Evolutionary conservation across 75 land plant species (phyloP).

Genomic region (Cunninghamia lanceolata): DNA sequence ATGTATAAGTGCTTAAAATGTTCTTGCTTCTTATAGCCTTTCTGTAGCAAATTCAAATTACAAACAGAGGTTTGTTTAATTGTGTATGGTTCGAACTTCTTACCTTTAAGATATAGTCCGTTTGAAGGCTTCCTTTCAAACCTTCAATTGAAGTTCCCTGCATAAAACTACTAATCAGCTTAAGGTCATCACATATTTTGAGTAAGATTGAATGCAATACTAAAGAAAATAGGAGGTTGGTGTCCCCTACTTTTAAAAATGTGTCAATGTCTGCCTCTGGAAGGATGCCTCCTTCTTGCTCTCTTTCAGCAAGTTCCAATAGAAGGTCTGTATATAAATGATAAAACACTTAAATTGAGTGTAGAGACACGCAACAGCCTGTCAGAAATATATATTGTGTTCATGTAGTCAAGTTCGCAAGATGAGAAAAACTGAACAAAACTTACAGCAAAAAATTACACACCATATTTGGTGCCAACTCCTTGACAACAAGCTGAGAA

Average conservation of each 20-base stretch:
- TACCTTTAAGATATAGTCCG: constrained; percentile 75
- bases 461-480: constrained; percentile 54
- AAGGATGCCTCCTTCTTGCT: constrained; percentile 62
- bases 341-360: not conserved
- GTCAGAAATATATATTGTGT: not conserved
- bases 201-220: not conserved
- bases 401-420: constrained; percentile 1
- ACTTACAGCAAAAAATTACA: constrained; percentile 11
- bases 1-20: not conserved
- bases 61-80: not conserved
- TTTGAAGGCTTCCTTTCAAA: constrained; percentile 50
- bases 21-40: not conserved
- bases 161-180: constrained; percentile 5
- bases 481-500: constrained; percentile 84
- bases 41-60: not conserved
- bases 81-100: not conserved
- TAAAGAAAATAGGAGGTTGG: not conserved
- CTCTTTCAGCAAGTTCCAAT: constrained; percentile 49
- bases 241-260: constrained; percentile 65
- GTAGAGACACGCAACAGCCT: not conserved
- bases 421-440: constrained; percentile 2
- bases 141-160: constrained; percentile 72
- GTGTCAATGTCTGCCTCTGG: constrained; percentile 83
- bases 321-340: constrained; percentile 39
- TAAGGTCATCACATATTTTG: not conserved